A percentile compares a stretch with the other conserved stretches of the same genome.
Conservation (phyloP, 371 early-diverging fungal species). For the Chytridiales sp. region DNA sequence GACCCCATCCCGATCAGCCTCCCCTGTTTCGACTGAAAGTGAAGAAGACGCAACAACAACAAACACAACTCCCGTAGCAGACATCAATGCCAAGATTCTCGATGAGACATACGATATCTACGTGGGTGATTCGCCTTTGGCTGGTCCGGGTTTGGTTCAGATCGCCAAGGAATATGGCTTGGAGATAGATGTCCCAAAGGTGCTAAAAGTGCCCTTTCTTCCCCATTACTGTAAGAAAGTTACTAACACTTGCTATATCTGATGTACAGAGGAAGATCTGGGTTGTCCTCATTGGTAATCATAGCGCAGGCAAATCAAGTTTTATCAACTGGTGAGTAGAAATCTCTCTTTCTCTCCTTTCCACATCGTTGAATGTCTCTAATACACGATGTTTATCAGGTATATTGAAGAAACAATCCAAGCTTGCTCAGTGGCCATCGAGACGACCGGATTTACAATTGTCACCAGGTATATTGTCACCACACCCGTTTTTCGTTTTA, state of each 20-base stretch:
- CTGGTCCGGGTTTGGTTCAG: not conserved
- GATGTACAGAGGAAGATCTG: constrained; percentile 4
- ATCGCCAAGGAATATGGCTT: not conserved
- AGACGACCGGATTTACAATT: constrained; percentile 20
- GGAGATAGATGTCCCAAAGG: constrained; percentile 3
- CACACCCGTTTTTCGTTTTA: not conserved
- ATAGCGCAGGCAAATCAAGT: constrained; percentile 12
- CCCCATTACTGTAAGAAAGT: no score
- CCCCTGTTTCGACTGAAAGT: not conserved
- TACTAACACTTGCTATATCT: not conserved
- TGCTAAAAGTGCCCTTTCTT: no score
- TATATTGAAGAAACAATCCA: constrained; percentile 16
- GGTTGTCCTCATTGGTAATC: constrained; percentile 18
- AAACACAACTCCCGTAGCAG: no score
- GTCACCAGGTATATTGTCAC: constrained; percentile 7
- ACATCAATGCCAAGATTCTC: not conserved
- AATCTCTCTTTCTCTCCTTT: not conserved
- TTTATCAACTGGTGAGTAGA: constrained; percentile 13
- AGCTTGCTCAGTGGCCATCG: constrained; percentile 19
- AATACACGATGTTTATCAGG: not conserved
- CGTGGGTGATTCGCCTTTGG: not conserved
- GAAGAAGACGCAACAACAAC: not conserved
- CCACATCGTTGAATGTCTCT: not conserved
- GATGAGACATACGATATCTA: not conserved
- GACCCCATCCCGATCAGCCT: no score